phyloP scores from a whole-genome alignment of 768 basidiomycete species.

The Phaeotremella skinneri region DNA sequence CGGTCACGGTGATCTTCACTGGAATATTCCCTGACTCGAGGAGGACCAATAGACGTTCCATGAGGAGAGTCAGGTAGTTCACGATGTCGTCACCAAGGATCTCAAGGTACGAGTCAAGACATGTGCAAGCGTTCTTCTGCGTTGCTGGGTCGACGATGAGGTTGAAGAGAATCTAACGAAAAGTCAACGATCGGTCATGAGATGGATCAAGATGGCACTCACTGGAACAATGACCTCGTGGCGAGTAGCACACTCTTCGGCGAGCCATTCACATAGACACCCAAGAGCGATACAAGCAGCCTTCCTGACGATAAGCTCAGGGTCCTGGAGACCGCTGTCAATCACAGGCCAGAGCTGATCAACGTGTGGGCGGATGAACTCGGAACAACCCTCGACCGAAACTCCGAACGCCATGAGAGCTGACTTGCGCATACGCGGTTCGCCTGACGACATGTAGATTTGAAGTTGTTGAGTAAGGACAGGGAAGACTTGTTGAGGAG shows the following conservation, averaged over 20 bases:
- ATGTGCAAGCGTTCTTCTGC: slow-evolving; percentile 90
- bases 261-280: slow-evolving; percentile 95
- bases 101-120: slow-evolving; percentile 93
- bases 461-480: slow-evolving; percentile 77
- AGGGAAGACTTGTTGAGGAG: slow-evolving; percentile 94
- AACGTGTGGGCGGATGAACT: slow-evolving; percentile 94
- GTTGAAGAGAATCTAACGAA: slow-evolving; percentile 73
- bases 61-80: slow-evolving; percentile 86
- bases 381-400: slow-evolving; percentile 93
- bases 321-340: slow-evolving; percentile 79
- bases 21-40: slow-evolving; percentile 80
- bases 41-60: slow-evolving; percentile 85
- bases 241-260: slow-evolving; percentile 81
- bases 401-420: slow-evolving; percentile 95
- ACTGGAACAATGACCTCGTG: slow-evolving; percentile 82
- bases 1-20: slow-evolving; percentile 91
- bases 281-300: slow-evolving; percentile 94
- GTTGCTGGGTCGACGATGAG: slow-evolving; percentile 82
- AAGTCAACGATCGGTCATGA: neutral
- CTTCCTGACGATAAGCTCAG: slow-evolving; percentile 80
- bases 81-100: slow-evolving; percentile 84
- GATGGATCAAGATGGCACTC: slow-evolving; percentile 13
- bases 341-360: slow-evolving; percentile 88
- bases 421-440: slow-evolving; percentile 77
- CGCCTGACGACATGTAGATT: slow-evolving; percentile 76